Percentiles rank a stretch among this genome's conserved stretches.
Evolutionary conservation across 352 stramenopile species (phyloP).

Genomic region (Phytopythium ostracodes): DNA sequence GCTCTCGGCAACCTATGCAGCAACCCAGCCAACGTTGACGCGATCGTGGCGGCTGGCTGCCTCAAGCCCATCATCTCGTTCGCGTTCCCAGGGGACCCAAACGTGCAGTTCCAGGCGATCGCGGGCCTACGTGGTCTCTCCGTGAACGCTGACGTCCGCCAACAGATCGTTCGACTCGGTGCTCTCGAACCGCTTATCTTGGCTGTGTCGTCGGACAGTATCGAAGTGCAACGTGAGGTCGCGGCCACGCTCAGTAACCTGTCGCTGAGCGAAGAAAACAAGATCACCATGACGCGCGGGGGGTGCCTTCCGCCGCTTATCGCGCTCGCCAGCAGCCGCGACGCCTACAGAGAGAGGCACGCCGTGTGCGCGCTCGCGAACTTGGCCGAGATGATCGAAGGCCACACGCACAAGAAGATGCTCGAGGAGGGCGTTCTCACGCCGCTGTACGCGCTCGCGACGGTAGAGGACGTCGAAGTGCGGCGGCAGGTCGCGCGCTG

Average conservation of each 20-base stretch:
- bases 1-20: slow-evolving; percentile 94
- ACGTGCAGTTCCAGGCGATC: slow-evolving; percentile 97
- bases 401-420: slow-evolving; percentile 94
- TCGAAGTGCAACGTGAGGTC: slow-evolving; percentile 95
- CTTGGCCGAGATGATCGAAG: slow-evolving; percentile 95
- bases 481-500: slow-evolving; percentile 90
- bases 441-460: slow-evolving; percentile 84
- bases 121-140: slow-evolving; percentile 91
- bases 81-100: slow-evolving; percentile 90
- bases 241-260: slow-evolving; percentile 94
- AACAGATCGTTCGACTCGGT: slow-evolving; percentile 90
- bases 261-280: slow-evolving; percentile 95
- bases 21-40: slow-evolving; percentile 89
- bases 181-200: slow-evolving; percentile 94
- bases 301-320: slow-evolving; percentile 92
- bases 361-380: slow-evolving; percentile 93
- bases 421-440: slow-evolving; percentile 91
- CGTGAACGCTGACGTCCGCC: slow-evolving; percentile 86
- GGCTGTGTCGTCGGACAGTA: slow-evolving; percentile 82
- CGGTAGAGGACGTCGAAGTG: slow-evolving; percentile 79
- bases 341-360: slow-evolving; percentile 91
- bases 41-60: slow-evolving; percentile 83
- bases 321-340: slow-evolving; percentile 79
- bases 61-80: slow-evolving; percentile 94
- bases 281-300: slow-evolving; percentile 93